Evolutionary conservation across 257 asterid genomes (phyloP).

Genomic region (Solanum sitiens): DNA sequence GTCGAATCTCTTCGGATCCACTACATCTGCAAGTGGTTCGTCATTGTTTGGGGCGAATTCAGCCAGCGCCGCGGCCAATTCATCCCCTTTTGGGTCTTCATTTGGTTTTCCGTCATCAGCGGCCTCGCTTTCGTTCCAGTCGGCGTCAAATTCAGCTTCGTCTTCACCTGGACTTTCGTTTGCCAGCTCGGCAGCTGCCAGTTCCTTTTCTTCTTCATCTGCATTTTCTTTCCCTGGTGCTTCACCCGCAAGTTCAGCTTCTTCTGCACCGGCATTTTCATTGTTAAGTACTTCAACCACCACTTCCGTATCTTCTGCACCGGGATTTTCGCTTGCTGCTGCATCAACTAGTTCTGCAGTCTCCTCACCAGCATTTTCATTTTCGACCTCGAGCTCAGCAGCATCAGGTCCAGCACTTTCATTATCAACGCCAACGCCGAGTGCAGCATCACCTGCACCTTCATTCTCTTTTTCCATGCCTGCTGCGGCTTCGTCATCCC

Average conservation of each 20-base stretch:
- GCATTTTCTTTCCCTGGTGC: slow-evolving; percentile 1
- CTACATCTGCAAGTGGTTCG: not conserved
- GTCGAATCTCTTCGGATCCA: slow-evolving; percentile 1
- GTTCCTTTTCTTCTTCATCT: not conserved
- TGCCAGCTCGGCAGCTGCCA: not conserved
- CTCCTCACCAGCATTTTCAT: slow-evolving; percentile 31
- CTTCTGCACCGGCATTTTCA: slow-evolving; percentile 8
- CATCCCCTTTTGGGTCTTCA: slow-evolving; percentile 5
- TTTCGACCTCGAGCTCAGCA: slow-evolving; percentile 20
- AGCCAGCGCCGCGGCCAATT: not conserved
- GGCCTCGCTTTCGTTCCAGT: not conserved
- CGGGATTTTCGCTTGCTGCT: slow-evolving; percentile 15
- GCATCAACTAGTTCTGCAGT: slow-evolving; percentile 22
- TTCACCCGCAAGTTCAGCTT: not conserved
- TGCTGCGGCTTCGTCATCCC: slow-evolving; percentile 1
- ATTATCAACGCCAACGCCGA: not conserved
- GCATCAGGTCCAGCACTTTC: slow-evolving; percentile 26
- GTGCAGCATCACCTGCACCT: not conserved
- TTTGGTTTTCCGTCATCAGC: slow-evolving; percentile 12
- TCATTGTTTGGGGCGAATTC: slow-evolving; percentile 22
- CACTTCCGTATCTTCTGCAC: slow-evolving; percentile 14
- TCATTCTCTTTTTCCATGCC: slow-evolving; percentile 4
- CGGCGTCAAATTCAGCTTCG: not conserved
- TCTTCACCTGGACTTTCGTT: slow-evolving; percentile 13
- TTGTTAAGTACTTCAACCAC: not conserved